Evolutionary conservation across 768 basidiomycete genomes (phyloP).

Genomic region (Amanita phalloides): DNA sequence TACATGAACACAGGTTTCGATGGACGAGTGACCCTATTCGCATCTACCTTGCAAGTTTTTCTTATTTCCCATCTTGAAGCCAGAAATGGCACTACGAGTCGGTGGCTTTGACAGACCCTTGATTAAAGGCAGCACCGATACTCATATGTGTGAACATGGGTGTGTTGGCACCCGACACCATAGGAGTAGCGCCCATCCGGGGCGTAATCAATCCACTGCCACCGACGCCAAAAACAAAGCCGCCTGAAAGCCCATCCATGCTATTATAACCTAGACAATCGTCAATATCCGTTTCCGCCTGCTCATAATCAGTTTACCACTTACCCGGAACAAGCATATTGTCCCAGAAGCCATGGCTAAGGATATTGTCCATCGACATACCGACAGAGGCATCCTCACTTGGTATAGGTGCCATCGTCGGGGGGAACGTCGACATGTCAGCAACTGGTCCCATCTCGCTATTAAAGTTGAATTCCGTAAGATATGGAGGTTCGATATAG

Average conservation of each 20-base stretch:
- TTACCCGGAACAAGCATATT: conserved; percentile 77
- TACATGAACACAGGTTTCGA: no score
- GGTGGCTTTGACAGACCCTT: conserved; percentile 21
- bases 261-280: conserved; percentile 57
- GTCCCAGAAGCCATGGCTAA: conserved; percentile 80
- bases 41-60: no score
- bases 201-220: conserved; percentile 82
- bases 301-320: conserved; percentile 15
- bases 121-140: conserved; percentile 35
- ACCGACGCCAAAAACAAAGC: conserved; percentile 77
- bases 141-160: conserved; percentile 36
- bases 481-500: conserved; percentile 10
- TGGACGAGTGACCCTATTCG: no score
- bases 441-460: conserved; percentile 80
- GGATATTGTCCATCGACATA: conserved; percentile 75
- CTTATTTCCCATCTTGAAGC: not conserved
- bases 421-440: conserved; percentile 79
- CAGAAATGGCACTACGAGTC: conserved; percentile 13
- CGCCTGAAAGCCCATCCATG: conserved; percentile 75
- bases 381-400: conserved; percentile 29
- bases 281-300: not conserved
- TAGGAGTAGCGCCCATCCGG: conserved; percentile 46
- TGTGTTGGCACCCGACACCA: conserved; percentile 45
- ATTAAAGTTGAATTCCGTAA: conserved; percentile 60
- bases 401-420: conserved; percentile 63